Evolutionary conservation across 2,329 filamentous ascomycete genomes (phyloP), one percentile per base, ranked within the genome.

Genomic region (Cordyceps farinosa): DNA sequence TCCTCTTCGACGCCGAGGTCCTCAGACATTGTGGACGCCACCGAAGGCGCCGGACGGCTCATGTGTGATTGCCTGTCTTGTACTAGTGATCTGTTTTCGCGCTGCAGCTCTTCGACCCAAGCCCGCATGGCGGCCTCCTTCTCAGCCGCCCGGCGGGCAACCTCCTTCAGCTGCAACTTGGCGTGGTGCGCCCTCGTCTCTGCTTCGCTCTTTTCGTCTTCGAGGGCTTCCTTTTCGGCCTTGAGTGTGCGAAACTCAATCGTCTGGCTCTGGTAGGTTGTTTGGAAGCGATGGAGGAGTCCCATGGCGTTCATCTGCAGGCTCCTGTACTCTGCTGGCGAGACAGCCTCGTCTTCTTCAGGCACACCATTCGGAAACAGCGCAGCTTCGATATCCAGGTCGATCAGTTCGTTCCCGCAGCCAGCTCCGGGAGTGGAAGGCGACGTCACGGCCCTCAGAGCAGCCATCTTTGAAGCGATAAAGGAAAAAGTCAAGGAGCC

Each of bases 311-410:
- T 86, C 66, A 76, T 73, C 64, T 85, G 83, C n/a, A 87, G 77
- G 69, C 85, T 87, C 70, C 85, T 86, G 74, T 82, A 88, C 10
- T 82, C 81, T 0, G 82, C 78, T 0, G 85, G 84, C 1, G 85
- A 86, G 71, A 86, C 85, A 1, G 81, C 70, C 47, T 85, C 81
- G 44, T 77, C 73, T 13, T 80, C 77, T 0, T 69, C 67, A 1
- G 81, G 76, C 0, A 75, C 69, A 2, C 76, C 75, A 1, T 73
- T 66, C 0, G 84, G 83, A 65, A 82, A 86, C 13, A 88, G 78
- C 0, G 81, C 80, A 1, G 79, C 71, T 38, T 83, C 79, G 45
- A 88, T 78, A 69, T 87, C 79, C 55, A 88, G 75, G 56, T 78
- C 79, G 67, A 81, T 79, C 6, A 87, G 77, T 64, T 86, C 83